phyloP scores from a whole-genome alignment of 345 rosid genomes.

The Gynandropsis gynandra region DNA sequence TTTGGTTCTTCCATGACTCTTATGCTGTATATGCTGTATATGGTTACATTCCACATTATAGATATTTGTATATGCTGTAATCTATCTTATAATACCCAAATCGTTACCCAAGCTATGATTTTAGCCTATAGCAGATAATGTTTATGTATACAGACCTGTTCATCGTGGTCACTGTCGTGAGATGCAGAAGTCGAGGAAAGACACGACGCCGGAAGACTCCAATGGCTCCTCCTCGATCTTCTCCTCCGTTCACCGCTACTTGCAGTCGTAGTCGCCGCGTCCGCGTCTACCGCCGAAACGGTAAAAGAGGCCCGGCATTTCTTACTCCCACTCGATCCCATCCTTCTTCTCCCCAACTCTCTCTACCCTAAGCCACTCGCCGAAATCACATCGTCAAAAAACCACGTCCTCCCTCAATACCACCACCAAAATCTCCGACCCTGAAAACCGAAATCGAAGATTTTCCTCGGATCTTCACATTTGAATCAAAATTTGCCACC shows the following conservation, averaged over 20 bases:
- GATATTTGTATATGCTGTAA: too few species aligned
- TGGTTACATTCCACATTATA: too few species aligned
- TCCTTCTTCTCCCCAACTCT: slow-evolving; percentile 21
- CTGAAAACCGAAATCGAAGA: slow-evolving; percentile 14
- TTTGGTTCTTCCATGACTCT: slow-evolving; percentile 24
- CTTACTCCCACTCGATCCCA: slow-evolving; percentile 88
- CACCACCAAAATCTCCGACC: slow-evolving; percentile 8
- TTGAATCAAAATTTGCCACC: slow-evolving; percentile 11
- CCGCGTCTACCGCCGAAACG: not conserved
- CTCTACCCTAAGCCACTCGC: not conserved
- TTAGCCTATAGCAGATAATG: too few species aligned
- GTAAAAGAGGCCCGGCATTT: slow-evolving; percentile 29
- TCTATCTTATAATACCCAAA: not conserved
- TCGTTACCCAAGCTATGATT: too few species aligned
- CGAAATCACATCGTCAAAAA: too few species aligned
- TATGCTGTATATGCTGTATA: too few species aligned
- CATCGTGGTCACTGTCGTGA: slow-evolving; percentile 27
- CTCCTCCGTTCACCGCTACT: slow-evolving; percentile 33
- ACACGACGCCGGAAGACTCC: slow-evolving; percentile 65
- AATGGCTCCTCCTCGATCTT: slow-evolving; percentile 37
- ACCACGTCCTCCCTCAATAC: not conserved
- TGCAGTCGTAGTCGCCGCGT: not conserved
- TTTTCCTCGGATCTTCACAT: slow-evolving; percentile 18
- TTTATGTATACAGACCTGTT: slow-evolving; percentile 30
- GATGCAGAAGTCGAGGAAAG: slow-evolving; percentile 62